These are phyloP conservation scores for Solanum chacoense DNA, from an alignment of 305 asterid genomes.

Conservation along the genomic window DNA sequence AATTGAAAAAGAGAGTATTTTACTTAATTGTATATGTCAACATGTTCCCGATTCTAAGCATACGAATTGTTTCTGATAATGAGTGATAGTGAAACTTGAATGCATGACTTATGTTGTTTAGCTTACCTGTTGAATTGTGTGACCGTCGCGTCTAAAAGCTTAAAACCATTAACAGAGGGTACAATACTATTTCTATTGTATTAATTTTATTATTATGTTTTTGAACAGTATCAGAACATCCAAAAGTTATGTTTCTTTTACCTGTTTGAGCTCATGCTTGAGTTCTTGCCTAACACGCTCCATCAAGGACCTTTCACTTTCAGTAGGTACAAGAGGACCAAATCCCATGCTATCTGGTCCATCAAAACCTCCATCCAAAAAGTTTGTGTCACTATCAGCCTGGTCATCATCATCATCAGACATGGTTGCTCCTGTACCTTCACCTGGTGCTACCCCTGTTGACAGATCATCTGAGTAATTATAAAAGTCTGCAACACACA, in stretches of 20 bases:
- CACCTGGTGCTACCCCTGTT: slow-evolving; percentile 88
- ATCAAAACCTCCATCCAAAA: slow-evolving; percentile 75
- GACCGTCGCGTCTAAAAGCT: background rate
- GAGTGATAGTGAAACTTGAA: background rate
- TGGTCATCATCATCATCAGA: slow-evolving; percentile 94
- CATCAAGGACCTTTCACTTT: slow-evolving; percentile 90
- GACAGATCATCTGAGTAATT: background rate
- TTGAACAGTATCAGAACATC: background rate
- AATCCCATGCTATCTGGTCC: slow-evolving; percentile 81
- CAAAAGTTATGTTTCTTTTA: slow-evolving; percentile 4
- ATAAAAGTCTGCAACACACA: background rate
- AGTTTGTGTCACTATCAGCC: slow-evolving; percentile 68
- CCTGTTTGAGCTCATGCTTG: slow-evolving; percentile 94
- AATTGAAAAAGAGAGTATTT: too few relatives aligned
- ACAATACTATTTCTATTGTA: background rate
- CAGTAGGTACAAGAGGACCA: slow-evolving; percentile 84
- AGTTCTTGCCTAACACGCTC: slow-evolving; percentile 90
- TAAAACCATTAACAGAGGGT: background rate
- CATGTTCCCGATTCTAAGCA: background rate
- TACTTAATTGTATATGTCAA: background rate
- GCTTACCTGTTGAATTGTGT: background rate
- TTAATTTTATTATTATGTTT: background rate
- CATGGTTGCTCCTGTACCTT: slow-evolving; percentile 99
- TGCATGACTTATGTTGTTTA: background rate
- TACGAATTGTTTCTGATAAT: background rate